Percentiles rank a stretch among this genome's conserved stretches.
phyloP scores from a whole-genome alignment of 306 rosid genomes.

The Leucaena leucocephala region DNA sequence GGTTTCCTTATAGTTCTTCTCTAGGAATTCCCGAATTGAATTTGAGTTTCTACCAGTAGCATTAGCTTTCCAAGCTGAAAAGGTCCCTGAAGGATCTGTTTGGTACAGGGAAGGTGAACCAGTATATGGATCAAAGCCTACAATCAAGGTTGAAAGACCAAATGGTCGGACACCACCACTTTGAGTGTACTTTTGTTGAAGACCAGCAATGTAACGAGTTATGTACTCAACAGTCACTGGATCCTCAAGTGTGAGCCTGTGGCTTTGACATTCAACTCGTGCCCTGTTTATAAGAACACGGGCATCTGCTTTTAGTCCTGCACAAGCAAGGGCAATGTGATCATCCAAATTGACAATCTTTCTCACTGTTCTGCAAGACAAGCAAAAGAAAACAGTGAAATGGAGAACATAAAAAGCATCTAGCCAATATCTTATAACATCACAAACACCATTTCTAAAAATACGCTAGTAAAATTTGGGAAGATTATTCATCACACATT shows the following conservation, averaged over 20 bases:
- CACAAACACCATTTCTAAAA: not conserved
- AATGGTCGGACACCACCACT: slow-evolving; percentile 98
- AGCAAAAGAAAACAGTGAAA: too few relatives aligned
- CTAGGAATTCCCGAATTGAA: slow-evolving; percentile 86
- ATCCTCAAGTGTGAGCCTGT: slow-evolving; percentile 93
- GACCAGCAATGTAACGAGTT: slow-evolving; percentile 94
- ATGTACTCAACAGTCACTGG: slow-evolving; percentile 95
- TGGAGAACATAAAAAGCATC: not conserved
- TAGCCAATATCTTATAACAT: not conserved
- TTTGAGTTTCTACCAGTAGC: slow-evolving; percentile 96
- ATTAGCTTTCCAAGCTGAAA: slow-evolving; percentile 97
- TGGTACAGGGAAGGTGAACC: slow-evolving; percentile 75
- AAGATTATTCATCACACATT: not conserved
- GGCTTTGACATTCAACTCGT: slow-evolving; percentile 92
- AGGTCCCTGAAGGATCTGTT: slow-evolving; percentile 97
- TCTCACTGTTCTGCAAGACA: slow-evolving; percentile 31
- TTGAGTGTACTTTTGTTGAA: slow-evolving; percentile 97
- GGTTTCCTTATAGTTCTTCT: slow-evolving; percentile 89
- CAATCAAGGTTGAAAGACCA: slow-evolving; percentile 91
- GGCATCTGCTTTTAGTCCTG: slow-evolving; percentile 98
- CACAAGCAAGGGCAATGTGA: slow-evolving; percentile 82
- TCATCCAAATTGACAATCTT: slow-evolving; percentile 33
- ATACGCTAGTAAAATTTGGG: too few relatives aligned
- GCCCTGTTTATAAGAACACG: slow-evolving; percentile 91
- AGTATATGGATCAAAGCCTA: slow-evolving; percentile 91